Conservation (phyloP, 2,329 filamentous ascomycete genomes). For the Westerdykella aurantiaca region DNA sequence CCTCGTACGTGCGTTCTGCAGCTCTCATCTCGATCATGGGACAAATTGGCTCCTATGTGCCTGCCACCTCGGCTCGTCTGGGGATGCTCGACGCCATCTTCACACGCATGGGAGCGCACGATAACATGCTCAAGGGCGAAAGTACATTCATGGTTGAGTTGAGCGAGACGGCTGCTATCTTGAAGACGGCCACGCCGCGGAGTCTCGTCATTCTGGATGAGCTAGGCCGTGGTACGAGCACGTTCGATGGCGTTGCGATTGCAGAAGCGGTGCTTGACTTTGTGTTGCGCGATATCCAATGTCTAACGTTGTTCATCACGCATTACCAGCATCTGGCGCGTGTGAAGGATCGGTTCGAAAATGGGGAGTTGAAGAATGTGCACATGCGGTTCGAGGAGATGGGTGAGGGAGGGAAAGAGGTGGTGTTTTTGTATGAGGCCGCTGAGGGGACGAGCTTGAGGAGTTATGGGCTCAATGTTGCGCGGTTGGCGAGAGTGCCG, state of each 20-base stretch:
- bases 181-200: slow-evolving; percentile 79
- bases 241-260: slow-evolving; percentile 93
- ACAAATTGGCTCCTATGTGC: slow-evolving; percentile 91
- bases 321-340: slow-evolving; percentile 88
- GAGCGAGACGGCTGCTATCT: slow-evolving; percentile 82
- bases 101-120: slow-evolving; percentile 91
- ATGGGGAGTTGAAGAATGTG: slow-evolving; percentile 69
- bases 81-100: slow-evolving; percentile 87
- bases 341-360: slow-evolving; percentile 62
- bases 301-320: slow-evolving; percentile 90
- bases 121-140: slow-evolving; percentile 93
- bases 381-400: slow-evolving; percentile 76
- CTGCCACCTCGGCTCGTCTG: slow-evolving; percentile 65
- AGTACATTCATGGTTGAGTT: slow-evolving; percentile 98
- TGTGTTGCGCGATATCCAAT: slow-evolving; percentile 66
- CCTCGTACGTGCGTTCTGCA: slow-evolving; percentile 89
- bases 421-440: slow-evolving; percentile 93
- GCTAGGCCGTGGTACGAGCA: slow-evolving; percentile 85
- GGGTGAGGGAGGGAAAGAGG: slow-evolving; percentile 55
- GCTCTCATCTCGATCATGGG: slow-evolving; percentile 90
- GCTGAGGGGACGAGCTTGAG: slow-evolving; percentile 86
- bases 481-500: slow-evolving; percentile 75
- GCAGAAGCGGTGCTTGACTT: slow-evolving; percentile 86
- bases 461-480: slow-evolving; percentile 91
- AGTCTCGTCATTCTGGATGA: slow-evolving; percentile 91